A percentile compares a stretch with the other conserved stretches of the same genome.
Conservation (phyloP, 2,329 filamentous ascomycete species). For the Paracoccidioides lutzii region DNA sequence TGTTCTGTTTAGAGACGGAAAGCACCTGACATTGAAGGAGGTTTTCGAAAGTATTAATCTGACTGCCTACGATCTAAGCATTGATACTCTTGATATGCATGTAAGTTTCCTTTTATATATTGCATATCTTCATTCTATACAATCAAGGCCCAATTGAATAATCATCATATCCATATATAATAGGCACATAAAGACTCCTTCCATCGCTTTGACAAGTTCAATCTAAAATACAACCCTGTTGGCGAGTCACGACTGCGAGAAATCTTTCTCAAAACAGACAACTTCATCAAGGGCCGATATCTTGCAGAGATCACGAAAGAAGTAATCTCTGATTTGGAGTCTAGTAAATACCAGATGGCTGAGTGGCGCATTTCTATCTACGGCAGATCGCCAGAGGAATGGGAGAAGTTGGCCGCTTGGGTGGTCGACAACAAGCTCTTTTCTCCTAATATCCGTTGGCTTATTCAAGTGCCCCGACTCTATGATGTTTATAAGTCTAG, state of each 20-base stretch:
- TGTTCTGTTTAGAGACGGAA: slow-evolving; percentile 83
- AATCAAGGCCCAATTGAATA: not conserved
- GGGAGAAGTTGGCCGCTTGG: slow-evolving; percentile 96
- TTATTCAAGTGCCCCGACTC: slow-evolving; percentile 86
- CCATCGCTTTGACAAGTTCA: slow-evolving; percentile 99
- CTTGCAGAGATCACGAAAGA: slow-evolving; percentile 96
- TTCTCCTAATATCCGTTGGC: slow-evolving; percentile 93
- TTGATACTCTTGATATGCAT: slow-evolving; percentile 98
- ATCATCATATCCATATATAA: slow-evolving; percentile 7
- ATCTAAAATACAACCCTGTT: slow-evolving; percentile 95
- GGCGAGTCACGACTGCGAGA: slow-evolving; percentile 89
- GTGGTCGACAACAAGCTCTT: slow-evolving; percentile 97
- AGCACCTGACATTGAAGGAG: slow-evolving; percentile 77
- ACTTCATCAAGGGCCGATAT: slow-evolving; percentile 91
- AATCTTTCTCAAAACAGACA: slow-evolving; percentile 99
- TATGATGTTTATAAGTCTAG: slow-evolving; percentile 93
- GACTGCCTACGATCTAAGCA: slow-evolving; percentile 93
- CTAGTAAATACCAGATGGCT: slow-evolving; percentile 98
- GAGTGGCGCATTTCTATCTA: slow-evolving; percentile 99
- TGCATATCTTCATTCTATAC: not conserved
- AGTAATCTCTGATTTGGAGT: slow-evolving; percentile 91
- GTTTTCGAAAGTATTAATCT: slow-evolving; percentile 97
- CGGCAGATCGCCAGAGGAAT: slow-evolving; percentile 80
- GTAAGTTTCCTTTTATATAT: slow-evolving; percentile 37
- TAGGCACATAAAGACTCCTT: slow-evolving; percentile 94